Conservation (phyloP, 768 basidiomycete species). For the Ramaria rubella region DNA sequence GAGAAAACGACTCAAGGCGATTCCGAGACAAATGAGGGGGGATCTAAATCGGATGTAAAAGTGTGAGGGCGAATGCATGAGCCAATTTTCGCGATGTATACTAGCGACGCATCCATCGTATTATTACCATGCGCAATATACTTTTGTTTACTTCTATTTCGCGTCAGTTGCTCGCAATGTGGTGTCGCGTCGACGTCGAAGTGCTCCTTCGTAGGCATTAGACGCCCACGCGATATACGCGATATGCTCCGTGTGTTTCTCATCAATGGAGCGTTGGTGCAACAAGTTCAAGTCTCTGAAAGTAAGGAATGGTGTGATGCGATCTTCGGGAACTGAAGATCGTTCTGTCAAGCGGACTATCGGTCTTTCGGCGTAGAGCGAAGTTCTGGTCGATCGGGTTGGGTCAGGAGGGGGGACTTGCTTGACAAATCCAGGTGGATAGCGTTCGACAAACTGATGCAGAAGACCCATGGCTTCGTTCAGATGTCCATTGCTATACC, state of each 20-base stretch:
- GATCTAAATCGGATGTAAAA: background rate
- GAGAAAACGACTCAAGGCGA: background rate
- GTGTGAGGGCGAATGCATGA: background rate
- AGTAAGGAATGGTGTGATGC: constrained; percentile 71
- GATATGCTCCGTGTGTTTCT: constrained; percentile 37
- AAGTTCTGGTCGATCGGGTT: constrained; percentile 53
- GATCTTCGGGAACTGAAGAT: constrained; percentile 61
- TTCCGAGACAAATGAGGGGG: background rate
- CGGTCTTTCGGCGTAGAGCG: constrained; percentile 50
- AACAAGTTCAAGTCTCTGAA: constrained; percentile 75
- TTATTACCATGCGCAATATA: background rate
- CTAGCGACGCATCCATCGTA: background rate
- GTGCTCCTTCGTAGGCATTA: constrained; percentile 63
- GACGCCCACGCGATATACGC: constrained; percentile 67
- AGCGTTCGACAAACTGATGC: constrained; percentile 53
- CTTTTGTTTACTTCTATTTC: background rate
- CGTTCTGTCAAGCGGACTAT: constrained; percentile 63
- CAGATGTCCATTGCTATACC: constrained; percentile 21
- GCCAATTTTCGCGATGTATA: background rate
- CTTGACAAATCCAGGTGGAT: constrained; percentile 52
- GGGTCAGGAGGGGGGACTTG: constrained; percentile 32
- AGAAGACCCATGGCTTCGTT: constrained; percentile 50
- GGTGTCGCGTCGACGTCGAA: constrained; percentile 54
- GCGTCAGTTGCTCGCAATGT: constrained; percentile 14
- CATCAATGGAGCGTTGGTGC: constrained; percentile 64